Percentiles rank a stretch among this genome's conserved stretches.
Conservation (phyloP, 805 yeast genomes). For the Candida vaughaniae region DNA sequence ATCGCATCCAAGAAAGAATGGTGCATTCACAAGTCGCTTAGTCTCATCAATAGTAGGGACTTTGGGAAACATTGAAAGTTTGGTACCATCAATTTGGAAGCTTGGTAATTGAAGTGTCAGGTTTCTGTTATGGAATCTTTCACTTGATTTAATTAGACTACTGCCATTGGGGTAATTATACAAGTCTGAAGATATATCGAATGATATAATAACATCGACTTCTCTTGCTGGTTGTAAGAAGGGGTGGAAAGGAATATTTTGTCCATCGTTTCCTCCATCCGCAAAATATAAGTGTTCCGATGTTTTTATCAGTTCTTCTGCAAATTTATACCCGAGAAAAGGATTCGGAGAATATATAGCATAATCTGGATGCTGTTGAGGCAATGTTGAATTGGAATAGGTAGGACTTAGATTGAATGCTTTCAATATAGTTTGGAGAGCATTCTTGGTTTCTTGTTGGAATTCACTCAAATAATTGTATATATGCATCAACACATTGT, state of each 20-base stretch:
- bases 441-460: constrained; percentile 29
- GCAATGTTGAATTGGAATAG: constrained; percentile 1
- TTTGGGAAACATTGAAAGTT: constrained; percentile 7
- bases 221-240: constrained; percentile 34
- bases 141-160: constrained; percentile 39
- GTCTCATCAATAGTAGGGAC: constrained; percentile 17
- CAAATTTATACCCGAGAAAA: constrained; percentile 34
- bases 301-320: constrained; percentile 2
- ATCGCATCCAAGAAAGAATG: constrained; percentile 46
- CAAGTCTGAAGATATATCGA: constrained; percentile 50
- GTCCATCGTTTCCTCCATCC: constrained; percentile 53
- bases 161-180: constrained; percentile 62
- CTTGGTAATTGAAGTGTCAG: not conserved
- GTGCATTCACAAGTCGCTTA: constrained; percentile 11
- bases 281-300: constrained; percentile 28
- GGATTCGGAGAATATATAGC: constrained; percentile 66
- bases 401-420: constrained; percentile 40
- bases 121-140: constrained; percentile 25
- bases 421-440: constrained; percentile 37
- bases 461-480: constrained; percentile 39
- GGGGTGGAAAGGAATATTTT: constrained; percentile 48
- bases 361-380: constrained; percentile 49
- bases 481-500: constrained; percentile 49
- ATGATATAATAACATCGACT: constrained; percentile 40
- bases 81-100: constrained; percentile 1